A percentile compares a stretch with the other conserved stretches of the same genome.
Conservation (phyloP, 2,329 filamentous ascomycete genomes). For the Neospermospora avenae region DNA sequence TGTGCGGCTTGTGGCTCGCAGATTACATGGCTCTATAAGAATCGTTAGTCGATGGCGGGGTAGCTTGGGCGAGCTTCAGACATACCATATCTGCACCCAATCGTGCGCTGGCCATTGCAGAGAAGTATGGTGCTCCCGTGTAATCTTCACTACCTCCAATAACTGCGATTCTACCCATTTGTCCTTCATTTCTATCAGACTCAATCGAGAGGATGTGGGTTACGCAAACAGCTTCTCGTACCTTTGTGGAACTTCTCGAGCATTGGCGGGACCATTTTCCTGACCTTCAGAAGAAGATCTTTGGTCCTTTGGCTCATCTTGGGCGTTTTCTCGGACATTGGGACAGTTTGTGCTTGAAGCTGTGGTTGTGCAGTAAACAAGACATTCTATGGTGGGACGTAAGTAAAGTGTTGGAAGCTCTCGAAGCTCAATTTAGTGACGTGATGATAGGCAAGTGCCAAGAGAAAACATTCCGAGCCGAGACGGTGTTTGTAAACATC, state of each 20-base stretch:
- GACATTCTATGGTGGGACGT: background rate
- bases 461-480: too few species aligned
- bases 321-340: constrained; percentile 32
- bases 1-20: constrained; percentile 83
- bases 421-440: too few species aligned
- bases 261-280: constrained; percentile 91
- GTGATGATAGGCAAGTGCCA: too few species aligned
- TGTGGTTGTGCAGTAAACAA: background rate
- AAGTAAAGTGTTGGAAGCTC: too few species aligned
- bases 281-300: constrained; percentile 74
- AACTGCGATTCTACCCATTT: constrained; percentile 86
- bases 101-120: constrained; percentile 90
- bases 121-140: constrained; percentile 96
- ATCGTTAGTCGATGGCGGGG: constrained; percentile 6
- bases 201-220: background rate
- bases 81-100: constrained; percentile 86
- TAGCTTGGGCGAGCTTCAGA: background rate
- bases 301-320: constrained; percentile 68
- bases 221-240: constrained; percentile 34
- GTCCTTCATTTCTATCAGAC: constrained; percentile 48
- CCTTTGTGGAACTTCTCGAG: constrained; percentile 96
- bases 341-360: background rate
- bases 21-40: constrained; percentile 77
- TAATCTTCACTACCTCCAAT: constrained; percentile 96
- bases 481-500: too few species aligned